Evolutionary conservation across 805 yeast genomes (phyloP).

Genomic region (Candida andamanensis): DNA sequence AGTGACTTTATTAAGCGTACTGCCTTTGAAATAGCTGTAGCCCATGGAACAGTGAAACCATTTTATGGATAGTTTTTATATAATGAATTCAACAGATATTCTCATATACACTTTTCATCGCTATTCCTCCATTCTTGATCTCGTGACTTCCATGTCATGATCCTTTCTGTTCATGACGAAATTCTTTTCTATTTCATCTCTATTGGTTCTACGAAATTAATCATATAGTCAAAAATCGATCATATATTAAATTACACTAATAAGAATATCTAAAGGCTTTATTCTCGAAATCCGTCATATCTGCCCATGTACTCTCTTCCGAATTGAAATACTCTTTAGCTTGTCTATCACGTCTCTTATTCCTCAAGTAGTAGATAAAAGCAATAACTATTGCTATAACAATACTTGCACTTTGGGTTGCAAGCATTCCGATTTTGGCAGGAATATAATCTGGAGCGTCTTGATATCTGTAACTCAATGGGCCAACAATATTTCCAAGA

Average conservation of each 20-base stretch:
- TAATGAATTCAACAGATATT: no score
- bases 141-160: no score
- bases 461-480: constrained; percentile 18
- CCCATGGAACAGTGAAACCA: constrained; percentile 12
- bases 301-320: constrained; percentile 35
- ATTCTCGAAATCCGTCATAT: constrained; percentile 42
- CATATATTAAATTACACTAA: no score
- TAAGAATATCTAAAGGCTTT: constrained; percentile 33
- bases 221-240: no score
- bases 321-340: background rate
- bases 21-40: constrained; percentile 21
- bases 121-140: no score
- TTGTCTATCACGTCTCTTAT: constrained; percentile 23
- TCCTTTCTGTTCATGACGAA: no score
- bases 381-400: constrained; percentile 27
- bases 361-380: constrained; percentile 24
- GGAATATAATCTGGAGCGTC: constrained; percentile 24
- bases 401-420: constrained; percentile 23
- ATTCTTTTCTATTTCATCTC: no score
- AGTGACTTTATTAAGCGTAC: constrained; percentile 20
- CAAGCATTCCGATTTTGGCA: constrained; percentile 18
- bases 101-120: no score
- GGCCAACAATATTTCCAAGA: constrained; percentile 25
- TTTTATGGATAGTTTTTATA: background rate
- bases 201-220: no score